Conservation (phyloP, 2,329 filamentous ascomycete species). For the Neofusicoccum kwambonambiense region DNA sequence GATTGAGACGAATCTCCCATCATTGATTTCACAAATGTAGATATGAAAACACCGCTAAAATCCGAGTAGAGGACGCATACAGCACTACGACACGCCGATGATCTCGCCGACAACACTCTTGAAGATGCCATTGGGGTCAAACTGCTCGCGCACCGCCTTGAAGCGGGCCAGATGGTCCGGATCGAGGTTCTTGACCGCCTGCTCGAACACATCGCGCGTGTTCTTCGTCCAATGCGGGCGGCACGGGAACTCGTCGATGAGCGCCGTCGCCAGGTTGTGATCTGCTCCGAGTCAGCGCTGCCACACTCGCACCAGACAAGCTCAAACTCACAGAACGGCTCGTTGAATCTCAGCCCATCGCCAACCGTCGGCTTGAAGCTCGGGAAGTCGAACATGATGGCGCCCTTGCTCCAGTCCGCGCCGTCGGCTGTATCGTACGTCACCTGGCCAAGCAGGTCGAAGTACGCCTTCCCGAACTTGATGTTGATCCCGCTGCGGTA, state of each 20-base stretch:
- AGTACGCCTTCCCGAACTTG: constrained; percentile 52
- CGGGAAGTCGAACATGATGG: constrained; percentile 57
- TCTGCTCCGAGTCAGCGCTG: constrained; percentile 22
- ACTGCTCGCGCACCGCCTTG: constrained; percentile 49
- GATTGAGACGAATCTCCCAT: too few species aligned
- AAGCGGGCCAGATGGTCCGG: constrained; percentile 48
- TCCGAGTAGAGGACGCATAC: too few species aligned
- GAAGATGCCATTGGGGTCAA: constrained; percentile 50
- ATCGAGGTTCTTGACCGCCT: constrained; percentile 49
- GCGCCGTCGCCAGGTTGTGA: constrained; percentile 45
- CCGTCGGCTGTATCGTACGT: constrained; percentile 50
- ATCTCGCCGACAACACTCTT: constrained; percentile 52
- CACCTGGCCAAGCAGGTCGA: constrained; percentile 51
- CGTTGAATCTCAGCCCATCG: constrained; percentile 50
- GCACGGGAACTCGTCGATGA: constrained; percentile 52
- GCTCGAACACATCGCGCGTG: constrained; percentile 48
- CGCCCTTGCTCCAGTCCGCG: constrained; percentile 50
- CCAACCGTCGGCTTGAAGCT: constrained; percentile 48
- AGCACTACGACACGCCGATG: constrained; percentile 36
- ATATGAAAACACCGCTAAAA: too few species aligned
- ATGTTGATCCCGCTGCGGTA: constrained; percentile 55
- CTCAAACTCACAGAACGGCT: constrained; percentile 45
- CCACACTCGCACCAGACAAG: too few species aligned
- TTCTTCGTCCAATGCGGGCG: constrained; percentile 58
- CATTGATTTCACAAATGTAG: too few species aligned